A percentile compares a stretch with the other conserved stretches of the same genome.
phyloP scores from a whole-genome alignment of 169 alveolate genomes.

The Perkinsus marinus region DNA sequence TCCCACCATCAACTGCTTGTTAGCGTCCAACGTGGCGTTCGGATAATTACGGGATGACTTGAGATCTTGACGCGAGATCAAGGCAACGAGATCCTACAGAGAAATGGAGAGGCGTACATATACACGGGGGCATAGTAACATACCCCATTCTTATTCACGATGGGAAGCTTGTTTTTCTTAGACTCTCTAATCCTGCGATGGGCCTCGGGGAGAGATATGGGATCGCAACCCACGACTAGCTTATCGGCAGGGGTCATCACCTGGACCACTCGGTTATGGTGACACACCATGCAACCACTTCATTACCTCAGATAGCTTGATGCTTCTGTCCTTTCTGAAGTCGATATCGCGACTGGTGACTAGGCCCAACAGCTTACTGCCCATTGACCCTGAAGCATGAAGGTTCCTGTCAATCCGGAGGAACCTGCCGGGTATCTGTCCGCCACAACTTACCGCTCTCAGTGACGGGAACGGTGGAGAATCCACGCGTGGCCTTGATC shows the following conservation, averaged over 20 bases:
- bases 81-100: conserved; percentile 39
- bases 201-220: conserved; percentile 51
- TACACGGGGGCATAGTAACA: background rate
- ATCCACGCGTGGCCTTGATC: conserved; percentile 9
- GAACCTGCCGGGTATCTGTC: too few relatives aligned
- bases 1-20: conserved; percentile 69
- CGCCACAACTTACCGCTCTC: conserved; percentile 52
- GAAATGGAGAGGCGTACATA: background rate
- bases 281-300: too few relatives aligned
- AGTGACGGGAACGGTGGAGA: conserved; percentile 68
- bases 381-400: conserved; percentile 11
- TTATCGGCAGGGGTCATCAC: conserved; percentile 20
- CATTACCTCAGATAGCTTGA: conserved; percentile 55
- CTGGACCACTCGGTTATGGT: background rate
- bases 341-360: conserved; percentile 68
- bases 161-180: conserved; percentile 52
- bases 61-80: conserved; percentile 50
- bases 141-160: conserved; percentile 36
- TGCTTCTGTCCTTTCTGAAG: conserved; percentile 53
- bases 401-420: too few relatives aligned
- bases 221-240: conserved; percentile 43
- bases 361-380: conserved; percentile 60
- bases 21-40: conserved; percentile 63
- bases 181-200: conserved; percentile 36
- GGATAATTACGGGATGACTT: conserved; percentile 56